Conservation (phyloP, 2,329 filamentous ascomycete genomes). For the Penicillium sp. region DNA sequence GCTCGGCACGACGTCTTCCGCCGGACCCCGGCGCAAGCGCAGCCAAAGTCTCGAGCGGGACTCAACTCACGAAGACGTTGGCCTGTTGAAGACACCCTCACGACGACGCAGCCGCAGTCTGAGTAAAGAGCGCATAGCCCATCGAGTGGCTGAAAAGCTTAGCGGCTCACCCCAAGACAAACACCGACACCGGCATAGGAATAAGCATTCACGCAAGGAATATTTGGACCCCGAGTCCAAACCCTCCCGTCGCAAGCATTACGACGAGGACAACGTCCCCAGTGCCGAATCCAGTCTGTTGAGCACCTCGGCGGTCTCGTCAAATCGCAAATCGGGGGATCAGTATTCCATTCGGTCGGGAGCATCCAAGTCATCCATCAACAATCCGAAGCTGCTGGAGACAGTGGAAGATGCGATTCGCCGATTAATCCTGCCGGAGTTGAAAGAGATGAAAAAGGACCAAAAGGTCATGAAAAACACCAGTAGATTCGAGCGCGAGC, state of each 20-base stretch:
- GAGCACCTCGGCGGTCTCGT: conserved; percentile 50
- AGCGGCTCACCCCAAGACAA: conserved; percentile 47
- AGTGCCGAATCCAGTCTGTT: conserved; percentile 58
- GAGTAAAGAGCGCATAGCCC: conserved; percentile 61
- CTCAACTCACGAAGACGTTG: conserved; percentile 28
- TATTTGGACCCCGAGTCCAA: conserved; percentile 40
- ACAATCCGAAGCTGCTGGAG: conserved; percentile 84
- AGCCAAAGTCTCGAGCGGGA: conserved; percentile 48
- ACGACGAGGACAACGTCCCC: conserved; percentile 49
- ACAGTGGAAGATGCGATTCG: conserved; percentile 92
- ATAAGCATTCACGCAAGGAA: conserved; percentile 42
- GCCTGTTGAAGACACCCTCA: conserved; percentile 54
- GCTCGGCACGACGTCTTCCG: conserved; percentile 50
- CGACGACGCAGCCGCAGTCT: conserved; percentile 57
- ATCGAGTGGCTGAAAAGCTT: conserved; percentile 64
- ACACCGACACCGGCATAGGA: conserved; percentile 37
- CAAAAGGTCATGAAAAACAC: conserved; percentile 70
- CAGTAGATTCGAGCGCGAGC: conserved; percentile 57
- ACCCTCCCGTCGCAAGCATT: conserved; percentile 44
- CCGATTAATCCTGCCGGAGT: conserved; percentile 80
- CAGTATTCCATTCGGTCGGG: conserved; percentile 55
- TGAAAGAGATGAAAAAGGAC: conserved; percentile 85
- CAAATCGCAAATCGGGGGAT: conserved; percentile 51
- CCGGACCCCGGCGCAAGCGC: conserved; percentile 42
- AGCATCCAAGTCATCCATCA: conserved; percentile 67